phyloP scores from a whole-genome alignment of 2,329 filamentous ascomycete genomes.

The Alternaria consortialis region DNA sequence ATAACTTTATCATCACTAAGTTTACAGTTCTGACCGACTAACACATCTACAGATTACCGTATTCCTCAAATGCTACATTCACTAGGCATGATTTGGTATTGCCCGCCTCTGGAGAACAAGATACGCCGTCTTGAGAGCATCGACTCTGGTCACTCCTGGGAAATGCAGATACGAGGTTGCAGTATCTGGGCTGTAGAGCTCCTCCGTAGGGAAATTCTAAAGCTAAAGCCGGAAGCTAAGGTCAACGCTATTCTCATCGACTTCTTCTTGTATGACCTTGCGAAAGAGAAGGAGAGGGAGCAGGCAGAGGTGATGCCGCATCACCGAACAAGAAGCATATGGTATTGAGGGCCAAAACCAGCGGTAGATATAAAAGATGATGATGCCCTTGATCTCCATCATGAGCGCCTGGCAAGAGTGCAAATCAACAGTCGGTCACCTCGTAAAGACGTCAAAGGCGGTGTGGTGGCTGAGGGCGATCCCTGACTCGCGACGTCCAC shows the following conservation, averaged over 20 bases:
- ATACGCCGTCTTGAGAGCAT: conserved; percentile 73
- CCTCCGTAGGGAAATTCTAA: conserved; percentile 80
- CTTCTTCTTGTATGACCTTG: conserved; percentile 95
- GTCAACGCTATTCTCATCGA: conserved; percentile 93
- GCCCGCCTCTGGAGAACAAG: conserved; percentile 76
- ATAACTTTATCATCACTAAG: background rate
- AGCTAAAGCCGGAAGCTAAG: conserved; percentile 72
- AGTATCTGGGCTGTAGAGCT: conserved; percentile 97
- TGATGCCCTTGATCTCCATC: background rate
- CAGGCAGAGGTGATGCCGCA: conserved; percentile 68
- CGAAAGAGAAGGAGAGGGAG: conserved; percentile 78
- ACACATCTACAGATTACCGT: conserved; percentile 75
- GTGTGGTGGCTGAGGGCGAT: background rate
- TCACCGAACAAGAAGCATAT: conserved; percentile 91
- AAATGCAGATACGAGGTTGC: conserved; percentile 88
- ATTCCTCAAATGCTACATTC: conserved; percentile 91
- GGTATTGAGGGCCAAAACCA: conserved; percentile 72
- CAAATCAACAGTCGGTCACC: background rate
- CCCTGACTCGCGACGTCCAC: background rate
- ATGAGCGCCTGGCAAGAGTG: background rate
- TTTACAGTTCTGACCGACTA: background rate
- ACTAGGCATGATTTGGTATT: conserved; percentile 84
- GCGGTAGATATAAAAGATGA: background rate
- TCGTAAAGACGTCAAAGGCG: background rate
- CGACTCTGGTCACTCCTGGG: conserved; percentile 77